Base-by-base conservation (phyloP, 108 stramenopile species). In the Halocafeteria seosinensis region DNA sequence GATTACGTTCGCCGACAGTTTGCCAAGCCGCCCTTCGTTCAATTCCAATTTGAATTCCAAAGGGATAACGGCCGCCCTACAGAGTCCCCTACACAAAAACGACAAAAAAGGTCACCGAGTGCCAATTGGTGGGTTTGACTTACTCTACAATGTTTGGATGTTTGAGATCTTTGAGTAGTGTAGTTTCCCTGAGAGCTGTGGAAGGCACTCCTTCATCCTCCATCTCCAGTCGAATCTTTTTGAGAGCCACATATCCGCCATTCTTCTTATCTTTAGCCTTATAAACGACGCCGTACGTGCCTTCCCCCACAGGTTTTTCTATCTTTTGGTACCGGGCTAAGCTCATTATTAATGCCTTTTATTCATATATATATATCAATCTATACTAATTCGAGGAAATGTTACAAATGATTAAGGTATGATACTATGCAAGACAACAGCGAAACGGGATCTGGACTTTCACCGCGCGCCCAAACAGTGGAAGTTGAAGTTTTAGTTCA, bases 211-310 rank as follows among this genome's bases (percentile, higher is more conserved):
- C 95, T 67, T 97, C 95, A 64, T 97, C 95, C 78, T 94, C 93
- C 24, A 90, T 81, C 72, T 94, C 93, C 30, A 94, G 75, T 9
- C 89, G 84, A 68, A 91, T 91, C 76, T 90, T 88, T 67, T 95
- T 95, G 50, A 95, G 57, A 4, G 93, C 93, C 38, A 91, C 77
- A 25, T 89, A 87, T 76, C 90, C 89, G 29, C 88, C 89, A 2
- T 87, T 87, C 25, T 84, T 85, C 26, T 85, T 82, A 73, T 99
- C 92, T 67, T 89, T 91, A 53, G 93, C 93, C 65, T 94, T 94
- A 86, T 96, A 99, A 0, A 99, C 98, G 17, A 95, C 85, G 5
- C 98, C 98, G 69, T 99, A 99, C 8, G 98, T 95, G 38, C 96
- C 96, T 77, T 95, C 93, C 55, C 96, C 96, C 55, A 84, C 86